Base-by-base conservation (phyloP, 305 asterid genomes). In the Fraxinus ornus region DNA sequence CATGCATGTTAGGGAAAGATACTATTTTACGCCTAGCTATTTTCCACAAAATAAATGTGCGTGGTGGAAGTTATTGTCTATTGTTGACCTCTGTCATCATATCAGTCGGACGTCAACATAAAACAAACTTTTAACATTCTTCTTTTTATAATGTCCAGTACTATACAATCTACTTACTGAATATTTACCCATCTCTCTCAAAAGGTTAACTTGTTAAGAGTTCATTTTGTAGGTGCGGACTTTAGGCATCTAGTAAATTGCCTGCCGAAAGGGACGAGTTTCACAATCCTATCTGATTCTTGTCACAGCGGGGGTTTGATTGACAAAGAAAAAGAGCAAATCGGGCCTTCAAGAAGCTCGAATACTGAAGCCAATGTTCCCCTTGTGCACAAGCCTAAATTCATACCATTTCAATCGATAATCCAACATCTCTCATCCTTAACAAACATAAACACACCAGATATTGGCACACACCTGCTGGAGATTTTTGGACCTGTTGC, bases 231-330 rank as follows among this genome's bases (percentile, higher is more conserved):
- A 94, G 98, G 92, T 73, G 83, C 85, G 77, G 98, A 93, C 88
- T 91, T 95, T 82, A 86, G 98, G 76, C 83, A 92, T 83, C 88
- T 93, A 7, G 97, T 93, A 39, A 95, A 95, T 37, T 89, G 90
- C 8, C 84, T 95, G 17, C 97, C 98, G 0, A 71, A 84, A 85
- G 95, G 95, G 33, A 96, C 93, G 41, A 89, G 90, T 10, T 93
- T 95, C 92, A 93, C 97, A 21, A 90, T 95, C 82, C 88, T 95
- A 78, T 95, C 98, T 0, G 98, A 95, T 82, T 95, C 98, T 44
- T 95, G 98, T 84, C 98, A 93, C 81, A 93, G 98, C 4, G 98
- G 98, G 5, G 76, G 98, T 1, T 95, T 95, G 9, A 95, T 95
- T 8, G 98, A 95, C 93, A 92, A 95, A 84, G 98, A 95, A 78